Percentiles rank a stretch among this genome's conserved stretches.
Conservation (phyloP, 176 grass and related monocot genomes). For the Hyparrhenia diplandra region DNA sequence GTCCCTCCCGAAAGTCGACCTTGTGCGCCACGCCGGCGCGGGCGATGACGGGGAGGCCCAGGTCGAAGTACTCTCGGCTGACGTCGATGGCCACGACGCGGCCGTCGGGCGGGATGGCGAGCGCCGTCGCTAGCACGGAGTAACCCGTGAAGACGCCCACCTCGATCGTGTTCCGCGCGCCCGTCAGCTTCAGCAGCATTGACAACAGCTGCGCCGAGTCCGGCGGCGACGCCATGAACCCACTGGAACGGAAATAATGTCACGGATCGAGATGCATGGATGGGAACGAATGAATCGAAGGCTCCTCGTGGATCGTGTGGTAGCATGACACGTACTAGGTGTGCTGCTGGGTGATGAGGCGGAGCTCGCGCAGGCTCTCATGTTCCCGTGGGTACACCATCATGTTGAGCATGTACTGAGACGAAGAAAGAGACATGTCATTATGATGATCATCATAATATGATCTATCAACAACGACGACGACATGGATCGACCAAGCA, state of each 20-base stretch:
- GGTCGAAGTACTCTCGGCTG: slow-evolving; percentile 32
- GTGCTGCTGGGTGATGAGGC: slow-evolving; percentile 47
- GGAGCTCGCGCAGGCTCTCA: slow-evolving; percentile 65
- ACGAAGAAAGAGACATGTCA: not conserved
- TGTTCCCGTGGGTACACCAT: slow-evolving; percentile 67
- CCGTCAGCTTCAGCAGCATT: slow-evolving; percentile 67
- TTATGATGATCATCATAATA: too few relatives aligned
- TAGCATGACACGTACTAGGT: not conserved
- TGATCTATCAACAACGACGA: too few relatives aligned
- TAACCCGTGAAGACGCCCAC: slow-evolving; percentile 81
- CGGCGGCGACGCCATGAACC: slow-evolving; percentile 43
- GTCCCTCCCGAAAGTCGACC: slow-evolving; percentile 59
- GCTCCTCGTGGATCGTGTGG: too few relatives aligned
- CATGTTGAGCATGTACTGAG: slow-evolving; percentile 64
- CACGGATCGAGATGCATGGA: too few relatives aligned
- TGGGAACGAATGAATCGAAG: too few relatives aligned
- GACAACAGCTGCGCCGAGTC: slow-evolving; percentile 51
- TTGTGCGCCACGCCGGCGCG: slow-evolving; percentile 59
- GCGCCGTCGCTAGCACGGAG: slow-evolving; percentile 72
- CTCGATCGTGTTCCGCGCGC: slow-evolving; percentile 72
- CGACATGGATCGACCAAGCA: too few relatives aligned
- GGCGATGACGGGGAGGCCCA: slow-evolving; percentile 37
- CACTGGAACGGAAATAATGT: not conserved
- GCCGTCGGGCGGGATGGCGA: slow-evolving; percentile 72
- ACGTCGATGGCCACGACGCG: slow-evolving; percentile 51